Percentiles rank a stretch among this genome's conserved stretches.
These are phyloP conservation scores for Candida ulmi DNA, from an alignment of 805 yeast species.

Conservation along the genomic window DNA sequence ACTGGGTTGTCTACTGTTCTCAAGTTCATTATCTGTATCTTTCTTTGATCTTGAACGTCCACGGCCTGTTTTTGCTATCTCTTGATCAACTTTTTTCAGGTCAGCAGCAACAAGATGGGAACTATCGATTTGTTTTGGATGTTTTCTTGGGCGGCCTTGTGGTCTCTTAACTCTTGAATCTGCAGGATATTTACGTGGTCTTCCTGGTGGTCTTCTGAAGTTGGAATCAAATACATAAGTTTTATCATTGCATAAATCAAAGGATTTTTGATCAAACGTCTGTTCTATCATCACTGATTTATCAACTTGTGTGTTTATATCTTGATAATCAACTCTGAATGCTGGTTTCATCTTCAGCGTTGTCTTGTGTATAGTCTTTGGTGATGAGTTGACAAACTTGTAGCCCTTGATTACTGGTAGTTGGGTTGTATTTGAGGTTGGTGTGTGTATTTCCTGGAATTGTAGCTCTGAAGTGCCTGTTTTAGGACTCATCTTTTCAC, in stretches of 20 bases:
- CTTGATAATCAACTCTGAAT: slow-evolving; percentile 14
- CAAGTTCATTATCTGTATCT: background rate
- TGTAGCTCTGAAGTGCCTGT: no score
- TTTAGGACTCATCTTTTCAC: no score
- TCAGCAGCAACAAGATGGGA: background rate
- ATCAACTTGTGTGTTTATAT: slow-evolving; percentile 3
- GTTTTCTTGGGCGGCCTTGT: slow-evolving; percentile 24
- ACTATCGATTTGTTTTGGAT: slow-evolving; percentile 11
- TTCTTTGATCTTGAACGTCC: background rate
- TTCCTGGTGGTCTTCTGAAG: slow-evolving; percentile 38
- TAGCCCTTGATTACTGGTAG: slow-evolving; percentile 8
- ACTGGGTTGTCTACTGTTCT: background rate
- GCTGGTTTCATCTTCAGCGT: slow-evolving; percentile 20
- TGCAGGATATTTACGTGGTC: slow-evolving; percentile 43
- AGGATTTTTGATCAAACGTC: slow-evolving; percentile 8
- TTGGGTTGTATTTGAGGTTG: background rate
- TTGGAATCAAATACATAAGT: slow-evolving; percentile 17
- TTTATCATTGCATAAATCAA: slow-evolving; percentile 5
- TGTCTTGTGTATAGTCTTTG: slow-evolving; percentile 13
- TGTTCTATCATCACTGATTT: slow-evolving; percentile 19
- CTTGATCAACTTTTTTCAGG: background rate
- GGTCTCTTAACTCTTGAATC: slow-evolving; percentile 33
- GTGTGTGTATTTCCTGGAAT: background rate
- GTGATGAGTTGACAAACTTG: slow-evolving; percentile 21
- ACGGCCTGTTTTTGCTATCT: background rate